These are phyloP conservation scores for Solanum appendiculatum DNA, from an alignment of 257 asterid genomes.

Conservation along the genomic window DNA sequence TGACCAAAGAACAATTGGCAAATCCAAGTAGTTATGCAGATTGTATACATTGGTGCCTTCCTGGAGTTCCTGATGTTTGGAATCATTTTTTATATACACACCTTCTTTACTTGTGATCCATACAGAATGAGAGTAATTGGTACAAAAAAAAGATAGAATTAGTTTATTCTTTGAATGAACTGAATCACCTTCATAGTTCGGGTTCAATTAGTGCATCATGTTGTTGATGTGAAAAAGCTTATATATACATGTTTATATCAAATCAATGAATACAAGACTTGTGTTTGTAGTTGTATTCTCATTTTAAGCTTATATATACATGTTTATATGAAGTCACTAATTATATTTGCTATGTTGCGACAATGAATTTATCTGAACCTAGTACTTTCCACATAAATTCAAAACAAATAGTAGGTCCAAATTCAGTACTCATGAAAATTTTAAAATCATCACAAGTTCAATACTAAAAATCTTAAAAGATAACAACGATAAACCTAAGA, in stretches of 20 bases:
- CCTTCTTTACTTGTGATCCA: slow-evolving; percentile 19
- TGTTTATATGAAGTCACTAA: too few relatives aligned
- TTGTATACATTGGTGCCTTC: slow-evolving; percentile 78
- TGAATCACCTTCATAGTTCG: neutral
- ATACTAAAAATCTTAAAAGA: too few relatives aligned
- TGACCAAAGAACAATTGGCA: slow-evolving; percentile 21
- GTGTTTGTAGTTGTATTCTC: neutral
- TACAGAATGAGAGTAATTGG: neutral
- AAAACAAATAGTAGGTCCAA: neutral
- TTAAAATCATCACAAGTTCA: too few relatives aligned
- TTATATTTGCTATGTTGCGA: too few relatives aligned
- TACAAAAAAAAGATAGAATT: neutral
- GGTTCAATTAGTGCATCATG: neutral
- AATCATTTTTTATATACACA: slow-evolving; percentile 43
- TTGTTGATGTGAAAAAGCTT: neutral
- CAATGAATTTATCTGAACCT: too few relatives aligned
- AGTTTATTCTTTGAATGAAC: neutral
- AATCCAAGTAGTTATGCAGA: slow-evolving; percentile 35
- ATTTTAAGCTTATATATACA: too few relatives aligned
- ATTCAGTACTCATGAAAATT: too few relatives aligned
- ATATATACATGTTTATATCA: neutral
- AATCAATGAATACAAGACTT: neutral
- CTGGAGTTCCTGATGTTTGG: slow-evolving; percentile 86
- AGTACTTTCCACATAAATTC: neutral
- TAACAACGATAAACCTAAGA: neutral